Conservation (phyloP, 331 rosid genomes). For the Rhamnella rubrinervis region DNA sequence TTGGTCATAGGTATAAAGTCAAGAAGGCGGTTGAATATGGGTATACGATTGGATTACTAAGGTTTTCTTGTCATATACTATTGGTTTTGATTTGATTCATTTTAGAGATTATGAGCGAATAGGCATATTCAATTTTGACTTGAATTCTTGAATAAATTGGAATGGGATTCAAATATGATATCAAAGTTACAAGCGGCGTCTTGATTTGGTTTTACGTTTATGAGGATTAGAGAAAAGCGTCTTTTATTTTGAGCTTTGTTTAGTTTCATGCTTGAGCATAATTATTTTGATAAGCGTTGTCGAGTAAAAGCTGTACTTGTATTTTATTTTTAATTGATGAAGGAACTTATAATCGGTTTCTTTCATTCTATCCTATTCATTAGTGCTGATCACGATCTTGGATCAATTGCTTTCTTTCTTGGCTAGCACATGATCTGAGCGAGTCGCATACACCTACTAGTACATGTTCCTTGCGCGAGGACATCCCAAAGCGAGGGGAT, state of each 20-base stretch:
- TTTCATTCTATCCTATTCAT: too few species aligned
- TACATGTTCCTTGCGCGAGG: too few species aligned
- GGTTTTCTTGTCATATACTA: background rate
- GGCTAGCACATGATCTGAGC: too few species aligned
- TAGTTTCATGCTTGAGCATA: background rate
- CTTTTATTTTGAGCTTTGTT: too few species aligned
- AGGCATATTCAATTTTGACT: background rate
- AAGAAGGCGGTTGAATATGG: slow-evolving; percentile 62
- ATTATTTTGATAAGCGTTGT: background rate
- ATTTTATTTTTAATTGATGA: background rate
- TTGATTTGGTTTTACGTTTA: background rate
- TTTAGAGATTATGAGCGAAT: background rate
- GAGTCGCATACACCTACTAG: too few species aligned
- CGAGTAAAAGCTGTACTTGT: too few species aligned
- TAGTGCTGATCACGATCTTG: too few species aligned
- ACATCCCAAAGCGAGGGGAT: too few species aligned
- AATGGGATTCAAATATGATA: background rate
- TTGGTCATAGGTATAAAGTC: slow-evolving; percentile 48
- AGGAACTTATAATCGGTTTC: slow-evolving; percentile 9
- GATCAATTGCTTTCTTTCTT: too few species aligned
- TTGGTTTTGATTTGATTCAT: background rate
- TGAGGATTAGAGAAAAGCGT: background rate
- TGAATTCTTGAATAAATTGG: background rate
- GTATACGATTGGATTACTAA: slow-evolving; percentile 12
- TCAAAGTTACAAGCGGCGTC: too few species aligned